Conservation (phyloP, 2,329 filamentous ascomycete genomes). For the Fusarium sp. region DNA sequence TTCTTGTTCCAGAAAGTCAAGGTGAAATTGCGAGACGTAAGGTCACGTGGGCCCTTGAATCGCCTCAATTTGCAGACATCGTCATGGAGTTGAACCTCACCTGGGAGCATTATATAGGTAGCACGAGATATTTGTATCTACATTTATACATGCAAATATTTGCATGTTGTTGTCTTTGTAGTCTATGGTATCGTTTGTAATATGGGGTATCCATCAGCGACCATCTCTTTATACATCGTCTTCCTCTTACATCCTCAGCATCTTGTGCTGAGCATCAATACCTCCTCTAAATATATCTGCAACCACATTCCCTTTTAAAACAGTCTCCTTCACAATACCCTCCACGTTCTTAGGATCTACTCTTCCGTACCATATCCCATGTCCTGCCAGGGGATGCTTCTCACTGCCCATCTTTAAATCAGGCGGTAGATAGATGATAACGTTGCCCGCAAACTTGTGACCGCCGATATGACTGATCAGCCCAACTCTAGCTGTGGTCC, state of each 20-base stretch:
- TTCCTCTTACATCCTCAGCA: constrained; percentile 60
- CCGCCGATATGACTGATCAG: constrained; percentile 85
- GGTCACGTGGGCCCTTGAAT: constrained; percentile 41
- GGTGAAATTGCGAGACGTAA: constrained; percentile 4
- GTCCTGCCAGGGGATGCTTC: constrained; percentile 72
- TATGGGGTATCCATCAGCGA: constrained; percentile 31
- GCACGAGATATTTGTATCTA: background rate
- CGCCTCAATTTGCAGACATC: background rate
- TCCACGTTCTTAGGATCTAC: constrained; percentile 82
- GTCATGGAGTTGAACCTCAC: background rate
- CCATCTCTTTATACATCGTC: constrained; percentile 8
- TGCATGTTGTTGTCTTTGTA: background rate
- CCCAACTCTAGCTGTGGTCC: constrained; percentile 70
- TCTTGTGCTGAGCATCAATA: constrained; percentile 67
- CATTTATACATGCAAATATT: background rate
- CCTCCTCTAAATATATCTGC: constrained; percentile 79
- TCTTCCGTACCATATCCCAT: constrained; percentile 85
- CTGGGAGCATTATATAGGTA: background rate
- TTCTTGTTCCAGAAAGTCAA: constrained; percentile 8
- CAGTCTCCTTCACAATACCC: constrained; percentile 79
- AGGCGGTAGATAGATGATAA: constrained; percentile 83
- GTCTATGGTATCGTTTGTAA: background rate
- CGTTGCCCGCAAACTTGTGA: constrained; percentile 88
- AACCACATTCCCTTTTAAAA: constrained; percentile 75
- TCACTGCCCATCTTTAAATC: constrained; percentile 56